Evolutionary conservation across 768 basidiomycete species (phyloP).

Genomic region (Trametopsis cervina): DNA sequence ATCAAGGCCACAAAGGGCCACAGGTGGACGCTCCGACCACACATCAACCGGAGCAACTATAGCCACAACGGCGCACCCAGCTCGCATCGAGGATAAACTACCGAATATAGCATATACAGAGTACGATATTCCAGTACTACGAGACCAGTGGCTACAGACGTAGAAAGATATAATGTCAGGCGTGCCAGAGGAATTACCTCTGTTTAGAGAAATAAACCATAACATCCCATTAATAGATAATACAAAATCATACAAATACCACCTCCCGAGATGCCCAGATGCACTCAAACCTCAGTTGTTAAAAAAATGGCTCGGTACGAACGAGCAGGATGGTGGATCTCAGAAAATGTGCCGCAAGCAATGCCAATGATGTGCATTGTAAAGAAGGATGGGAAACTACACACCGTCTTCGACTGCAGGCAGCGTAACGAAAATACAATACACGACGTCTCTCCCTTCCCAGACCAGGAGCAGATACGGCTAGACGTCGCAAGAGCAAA

Average conservation of each 20-base stretch:
- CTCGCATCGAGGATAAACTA: too few relatives aligned
- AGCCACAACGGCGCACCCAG: too few relatives aligned
- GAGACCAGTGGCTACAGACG: background rate
- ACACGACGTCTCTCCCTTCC: constrained; percentile 33
- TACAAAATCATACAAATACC: constrained; percentile 12
- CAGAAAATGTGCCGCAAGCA: constrained; percentile 12
- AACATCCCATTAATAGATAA: background rate
- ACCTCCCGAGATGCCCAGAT: constrained; percentile 27
- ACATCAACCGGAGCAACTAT: too few relatives aligned
- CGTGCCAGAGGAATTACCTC: background rate
- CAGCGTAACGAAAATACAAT: constrained; percentile 35
- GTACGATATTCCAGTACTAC: too few relatives aligned
- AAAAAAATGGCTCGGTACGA: constrained; percentile 26
- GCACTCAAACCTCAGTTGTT: constrained; percentile 22
- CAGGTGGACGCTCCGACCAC: too few relatives aligned
- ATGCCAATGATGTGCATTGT: constrained; percentile 28
- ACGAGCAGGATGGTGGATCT: constrained; percentile 29
- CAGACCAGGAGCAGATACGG: constrained; percentile 33
- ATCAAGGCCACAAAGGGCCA: too few relatives aligned
- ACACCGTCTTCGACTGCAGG: constrained; percentile 29
- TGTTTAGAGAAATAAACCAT: background rate
- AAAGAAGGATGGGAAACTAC: constrained; percentile 28
- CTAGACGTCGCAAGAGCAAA: constrained; percentile 27
- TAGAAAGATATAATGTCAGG: constrained; percentile 3
- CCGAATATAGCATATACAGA: too few relatives aligned